Conservation (phyloP, 164 flowering plant genomes). For the Litsea cubeba region DNA sequence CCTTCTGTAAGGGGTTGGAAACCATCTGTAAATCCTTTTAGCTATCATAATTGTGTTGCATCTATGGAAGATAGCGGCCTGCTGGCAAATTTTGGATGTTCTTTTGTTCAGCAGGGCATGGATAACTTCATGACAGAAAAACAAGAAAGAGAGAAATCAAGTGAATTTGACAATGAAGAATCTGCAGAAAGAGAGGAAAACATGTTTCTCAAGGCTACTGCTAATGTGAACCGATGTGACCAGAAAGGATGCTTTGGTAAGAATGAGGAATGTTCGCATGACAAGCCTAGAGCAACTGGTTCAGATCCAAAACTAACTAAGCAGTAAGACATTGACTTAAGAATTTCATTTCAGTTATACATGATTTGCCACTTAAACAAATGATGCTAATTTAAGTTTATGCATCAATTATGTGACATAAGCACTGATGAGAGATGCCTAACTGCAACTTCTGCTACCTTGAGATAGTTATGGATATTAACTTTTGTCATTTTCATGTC, state of each 20-base stretch:
- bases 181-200: constrained; percentile 3
- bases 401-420: neutral
- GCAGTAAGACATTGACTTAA: constrained; percentile 39
- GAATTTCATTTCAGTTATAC: neutral
- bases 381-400: neutral
- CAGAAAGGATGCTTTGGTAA: constrained; percentile 39
- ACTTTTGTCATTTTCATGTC: neutral
- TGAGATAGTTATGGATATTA: neutral
- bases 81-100: constrained; percentile 28
- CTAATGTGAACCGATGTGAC: constrained; percentile 23
- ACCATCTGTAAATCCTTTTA: constrained; percentile 16
- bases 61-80: constrained; percentile 26
- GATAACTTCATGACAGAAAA: constrained; percentile 25
- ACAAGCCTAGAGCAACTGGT: constrained; percentile 44
- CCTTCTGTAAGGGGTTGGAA: constrained; percentile 39
- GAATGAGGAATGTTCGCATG: constrained; percentile 34
- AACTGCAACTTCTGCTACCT: neutral
- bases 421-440: too few relatives aligned
- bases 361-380: neutral
- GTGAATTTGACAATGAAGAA: constrained; percentile 2
- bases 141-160: constrained; percentile 25
- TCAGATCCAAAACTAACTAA: constrained; percentile 62
- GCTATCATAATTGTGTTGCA: constrained; percentile 21
- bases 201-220: neutral
- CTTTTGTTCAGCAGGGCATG: constrained; percentile 23